Conservation (phyloP, 2,329 filamentous ascomycete genomes). For the Rhynchosporium graminicola region DNA sequence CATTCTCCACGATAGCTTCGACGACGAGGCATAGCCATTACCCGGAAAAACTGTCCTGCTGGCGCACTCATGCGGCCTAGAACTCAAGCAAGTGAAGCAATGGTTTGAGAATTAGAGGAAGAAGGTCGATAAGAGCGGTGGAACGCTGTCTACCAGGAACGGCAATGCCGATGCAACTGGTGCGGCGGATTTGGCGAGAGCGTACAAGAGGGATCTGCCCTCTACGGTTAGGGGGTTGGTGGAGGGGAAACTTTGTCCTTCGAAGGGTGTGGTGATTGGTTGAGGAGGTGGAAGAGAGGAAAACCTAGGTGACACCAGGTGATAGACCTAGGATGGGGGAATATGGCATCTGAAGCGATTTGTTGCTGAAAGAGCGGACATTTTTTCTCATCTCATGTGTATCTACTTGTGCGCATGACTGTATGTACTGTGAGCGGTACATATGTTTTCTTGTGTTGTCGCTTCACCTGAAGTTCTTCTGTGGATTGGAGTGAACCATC, state of each 20-base stretch:
- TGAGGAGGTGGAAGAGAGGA: not conserved
- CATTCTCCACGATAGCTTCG: not conserved
- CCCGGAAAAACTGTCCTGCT: not conserved
- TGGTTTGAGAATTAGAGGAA: conserved; percentile 6
- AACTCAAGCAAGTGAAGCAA: not conserved
- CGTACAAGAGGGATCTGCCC: not conserved
- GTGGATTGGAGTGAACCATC: too few relatives aligned
- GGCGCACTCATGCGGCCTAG: not conserved
- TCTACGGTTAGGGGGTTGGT: not conserved
- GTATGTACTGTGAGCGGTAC: too few relatives aligned
- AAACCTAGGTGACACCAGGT: too few relatives aligned
- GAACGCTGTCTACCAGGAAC: not conserved
- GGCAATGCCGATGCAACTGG: not conserved
- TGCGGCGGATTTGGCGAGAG: not conserved
- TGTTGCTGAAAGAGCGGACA: too few relatives aligned
- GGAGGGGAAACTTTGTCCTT: not conserved
- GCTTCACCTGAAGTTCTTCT: too few relatives aligned
- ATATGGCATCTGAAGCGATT: too few relatives aligned
- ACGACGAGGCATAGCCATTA: not conserved
- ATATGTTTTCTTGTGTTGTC: too few relatives aligned
- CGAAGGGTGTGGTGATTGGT: not conserved
- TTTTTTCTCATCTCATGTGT: too few relatives aligned
- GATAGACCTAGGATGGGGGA: too few relatives aligned
- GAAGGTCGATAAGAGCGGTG: not conserved
- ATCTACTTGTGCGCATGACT: too few relatives aligned